These are phyloP conservation scores for Tolypocladium nubicola DNA, from an alignment of 2,329 filamentous ascomycete species.

Conservation along the genomic window DNA sequence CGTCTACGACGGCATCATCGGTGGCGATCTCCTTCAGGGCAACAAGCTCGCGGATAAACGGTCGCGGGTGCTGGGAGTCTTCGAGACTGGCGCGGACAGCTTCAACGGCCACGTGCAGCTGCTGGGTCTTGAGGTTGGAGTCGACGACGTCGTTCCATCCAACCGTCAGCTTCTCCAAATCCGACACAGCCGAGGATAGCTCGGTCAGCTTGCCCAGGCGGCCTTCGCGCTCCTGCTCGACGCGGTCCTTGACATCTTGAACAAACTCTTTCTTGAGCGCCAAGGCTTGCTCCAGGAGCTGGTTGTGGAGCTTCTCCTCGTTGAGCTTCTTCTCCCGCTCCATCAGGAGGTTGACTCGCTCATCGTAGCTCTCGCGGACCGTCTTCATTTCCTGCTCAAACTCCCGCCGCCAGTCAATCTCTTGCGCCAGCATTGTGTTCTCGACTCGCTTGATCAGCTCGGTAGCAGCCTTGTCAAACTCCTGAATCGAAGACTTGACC, in stretches of 20 bases:
- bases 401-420: conserved; percentile 74
- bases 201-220: conserved; percentile 79
- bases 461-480: conserved; percentile 79
- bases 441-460: conserved; percentile 87
- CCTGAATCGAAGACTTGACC: conserved; percentile 58
- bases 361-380: conserved; percentile 66
- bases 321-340: conserved; percentile 70
- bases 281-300: conserved; percentile 83
- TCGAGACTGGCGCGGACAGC: conserved; percentile 79
- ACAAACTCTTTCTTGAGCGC: conserved; percentile 79
- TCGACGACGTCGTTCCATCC: conserved; percentile 91
- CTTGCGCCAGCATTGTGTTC: conserved; percentile 68
- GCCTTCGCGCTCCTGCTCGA: conserved; percentile 80
- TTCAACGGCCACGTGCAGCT: conserved; percentile 91
- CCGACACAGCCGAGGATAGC: conserved; percentile 64
- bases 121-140: conserved; percentile 83
- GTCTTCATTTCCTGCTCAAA: conserved; percentile 79
- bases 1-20: conserved; percentile 77
- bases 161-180: conserved; percentile 77
- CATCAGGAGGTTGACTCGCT: conserved; percentile 68
- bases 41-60: conserved; percentile 86
- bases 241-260: conserved; percentile 63
- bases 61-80: conserved; percentile 58
- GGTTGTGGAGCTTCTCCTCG: conserved; percentile 74
- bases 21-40: conserved; percentile 86